Base-by-base conservation (phyloP, 129 eudicot species). In the Flaveria sonorensis region DNA sequence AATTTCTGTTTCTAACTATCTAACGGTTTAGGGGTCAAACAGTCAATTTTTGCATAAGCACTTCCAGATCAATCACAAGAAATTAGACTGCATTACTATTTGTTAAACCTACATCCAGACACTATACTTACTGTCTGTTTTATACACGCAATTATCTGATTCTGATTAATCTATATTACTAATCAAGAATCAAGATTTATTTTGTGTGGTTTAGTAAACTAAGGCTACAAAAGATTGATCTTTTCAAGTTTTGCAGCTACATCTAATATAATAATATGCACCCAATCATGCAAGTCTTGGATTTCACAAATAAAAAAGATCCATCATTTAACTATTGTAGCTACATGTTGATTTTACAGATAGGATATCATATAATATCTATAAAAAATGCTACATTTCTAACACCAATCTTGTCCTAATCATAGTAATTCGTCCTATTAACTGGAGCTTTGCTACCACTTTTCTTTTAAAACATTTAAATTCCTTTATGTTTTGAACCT, bases 181-280 rank as follows among this genome's bases (percentile, higher is more conserved):
- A 50, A 3, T 50, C 56, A 13, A n/a, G n/a, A n/a, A n/a, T n/a
- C n/a, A 45, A 68, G 26, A 68, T 43, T 56, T 12, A 19, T 18
- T 56, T 56, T 56, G 13, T 43, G 56, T 21, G 40, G 7, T 48
- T 46, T 14, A 70, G 45, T 28, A 6, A 45, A 43, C 45, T 57
- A 8, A 40, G 24, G 26, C 24, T 5, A 1, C 15, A 65, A 64
- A 76, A 28, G 39, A 47, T 30, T 50, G 52, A 20, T 21, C 13
- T 72, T n/a, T 19, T 18, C 53, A 39, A 53, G 20, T 55, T 72
- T 23, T 50, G 76, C 47, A 52, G 52, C 76, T 30, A 47, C 74
- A 69, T 46, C 46, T 12, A 47, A 55, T 14, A 47, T 21, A 9
- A 21, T 12, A 70, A 36, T 23, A 24, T 21, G 18, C 6, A 15